Percentiles rank a stretch among this genome's conserved stretches.
Evolutionary conservation across 768 basidiomycete genomes (phyloP).

Genomic region (Krasilnikovozyma curviuscula): DNA sequence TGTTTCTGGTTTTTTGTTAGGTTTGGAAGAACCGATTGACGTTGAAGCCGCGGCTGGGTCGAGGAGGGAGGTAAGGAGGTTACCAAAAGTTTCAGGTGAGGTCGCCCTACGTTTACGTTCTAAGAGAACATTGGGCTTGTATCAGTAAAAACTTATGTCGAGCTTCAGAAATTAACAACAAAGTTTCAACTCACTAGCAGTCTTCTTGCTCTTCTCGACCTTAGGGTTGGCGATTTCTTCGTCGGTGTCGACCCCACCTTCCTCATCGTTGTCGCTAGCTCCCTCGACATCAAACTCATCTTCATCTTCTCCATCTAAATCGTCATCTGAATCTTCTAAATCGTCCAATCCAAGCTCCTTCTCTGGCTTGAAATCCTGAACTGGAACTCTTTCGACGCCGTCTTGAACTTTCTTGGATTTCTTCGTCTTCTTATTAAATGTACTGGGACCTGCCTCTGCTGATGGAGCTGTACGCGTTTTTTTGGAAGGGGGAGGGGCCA

Average conservation of each 20-base stretch:
- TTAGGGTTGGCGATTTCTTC: background rate
- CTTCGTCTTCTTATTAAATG: no score
- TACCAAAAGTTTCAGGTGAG: conserved; percentile 23
- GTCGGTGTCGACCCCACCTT: conserved; percentile 46
- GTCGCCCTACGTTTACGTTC: conserved; percentile 25
- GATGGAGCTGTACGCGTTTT: no score
- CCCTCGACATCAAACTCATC: conserved; percentile 39
- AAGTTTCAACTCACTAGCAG: conserved; percentile 17
- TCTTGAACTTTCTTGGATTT: no score
- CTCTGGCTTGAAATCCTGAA: no score
- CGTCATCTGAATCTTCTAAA: no score
- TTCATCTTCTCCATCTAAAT: conserved; percentile 39
- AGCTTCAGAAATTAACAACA: no score
- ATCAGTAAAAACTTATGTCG: no score
- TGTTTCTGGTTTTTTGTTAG: conserved; percentile 7
- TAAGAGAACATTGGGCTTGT: no score
- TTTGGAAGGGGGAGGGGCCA: no score
- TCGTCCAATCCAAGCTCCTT: no score
- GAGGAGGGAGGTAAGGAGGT: conserved; percentile 24
- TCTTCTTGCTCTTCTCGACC: conserved; percentile 17
- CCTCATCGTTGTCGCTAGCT: conserved; percentile 30
- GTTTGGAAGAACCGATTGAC: conserved; percentile 5
- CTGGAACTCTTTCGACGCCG: no score
- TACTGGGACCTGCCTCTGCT: no score
- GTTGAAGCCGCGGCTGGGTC: conserved; percentile 11